A percentile compares a stretch with the other conserved stretches of the same genome.
Evolutionary conservation across 208 protist genomes (phyloP).

Genomic region (Naegleria gruberi): DNA sequence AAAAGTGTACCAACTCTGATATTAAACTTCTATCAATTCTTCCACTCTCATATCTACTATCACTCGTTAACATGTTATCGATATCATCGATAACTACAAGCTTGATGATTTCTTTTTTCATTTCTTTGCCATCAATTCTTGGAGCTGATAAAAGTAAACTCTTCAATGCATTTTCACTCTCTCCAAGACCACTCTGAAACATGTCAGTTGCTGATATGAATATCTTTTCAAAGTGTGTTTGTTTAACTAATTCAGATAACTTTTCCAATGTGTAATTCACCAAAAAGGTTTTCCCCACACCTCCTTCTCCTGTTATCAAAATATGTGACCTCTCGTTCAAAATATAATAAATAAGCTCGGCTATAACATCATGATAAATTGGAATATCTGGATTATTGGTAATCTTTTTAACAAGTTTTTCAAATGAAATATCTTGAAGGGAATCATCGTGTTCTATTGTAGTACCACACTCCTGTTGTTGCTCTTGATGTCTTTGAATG

Average conservation of each 20-base stretch:
- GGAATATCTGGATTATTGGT: neutral
- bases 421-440: neutral
- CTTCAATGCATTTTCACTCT: neutral
- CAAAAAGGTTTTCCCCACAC: neutral
- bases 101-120: neutral
- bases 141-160: neutral
- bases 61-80: neutral
- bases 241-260: neutral
- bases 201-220: neutral
- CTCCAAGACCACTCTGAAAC: neutral
- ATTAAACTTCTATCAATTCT: neutral
- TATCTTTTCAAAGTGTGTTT: neutral
- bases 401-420: neutral
- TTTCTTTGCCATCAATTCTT: neutral
- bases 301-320: neutral
- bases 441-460: too few relatives aligned
- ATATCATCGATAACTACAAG: neutral
- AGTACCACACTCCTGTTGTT: too few relatives aligned
- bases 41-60: neutral
- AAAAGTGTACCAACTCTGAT: neutral
- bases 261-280: neutral
- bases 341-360: neutral
- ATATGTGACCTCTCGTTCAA: neutral
- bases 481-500: too few relatives aligned
- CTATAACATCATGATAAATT: neutral